A percentile compares a stretch with the other conserved stretches of the same genome.
These are phyloP conservation scores for Fonsecaea multimorphosa DNA, from an alignment of 2,329 filamentous ascomycete species.

Conservation along the genomic window DNA sequence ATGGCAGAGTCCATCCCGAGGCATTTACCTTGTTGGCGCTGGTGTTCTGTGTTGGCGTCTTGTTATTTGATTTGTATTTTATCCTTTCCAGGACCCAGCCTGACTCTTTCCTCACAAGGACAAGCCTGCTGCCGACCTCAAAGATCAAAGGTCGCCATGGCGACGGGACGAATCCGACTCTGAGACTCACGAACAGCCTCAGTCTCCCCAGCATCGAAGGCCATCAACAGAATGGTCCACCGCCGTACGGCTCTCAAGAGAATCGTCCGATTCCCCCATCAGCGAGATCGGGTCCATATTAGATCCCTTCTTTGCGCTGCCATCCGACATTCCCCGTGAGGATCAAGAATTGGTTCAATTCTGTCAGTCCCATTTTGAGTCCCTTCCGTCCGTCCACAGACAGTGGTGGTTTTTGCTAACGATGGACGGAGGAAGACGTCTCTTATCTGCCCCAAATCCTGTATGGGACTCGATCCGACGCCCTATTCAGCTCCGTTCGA, in stretches of 20 bases:
- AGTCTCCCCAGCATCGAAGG: neutral
- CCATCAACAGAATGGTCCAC: neutral
- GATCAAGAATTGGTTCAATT: neutral
- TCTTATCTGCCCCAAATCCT: neutral
- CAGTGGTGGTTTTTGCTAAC: neutral
- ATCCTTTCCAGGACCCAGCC: neutral
- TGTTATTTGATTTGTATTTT: too few species aligned
- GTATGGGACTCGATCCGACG: neutral
- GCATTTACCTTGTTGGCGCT: neutral
- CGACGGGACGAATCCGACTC: neutral
- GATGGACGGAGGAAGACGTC: neutral
- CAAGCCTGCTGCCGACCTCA: neutral
- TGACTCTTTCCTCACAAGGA: neutral
- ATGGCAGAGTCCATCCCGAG: neutral
- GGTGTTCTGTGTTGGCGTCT: neutral
- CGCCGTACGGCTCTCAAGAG: neutral
- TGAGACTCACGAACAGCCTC: neutral
- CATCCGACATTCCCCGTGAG: neutral
- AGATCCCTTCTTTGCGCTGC: neutral
- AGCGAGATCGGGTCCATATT: neutral
- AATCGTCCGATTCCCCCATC: neutral
- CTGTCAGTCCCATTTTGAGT: neutral
- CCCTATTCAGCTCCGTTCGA: neutral
- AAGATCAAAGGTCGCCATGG: neutral
- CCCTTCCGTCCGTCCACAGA: too few species aligned